Base-by-base conservation (phyloP, 495 filamentous ascomycete species). In the Annulohypoxylon stygium region DNA sequence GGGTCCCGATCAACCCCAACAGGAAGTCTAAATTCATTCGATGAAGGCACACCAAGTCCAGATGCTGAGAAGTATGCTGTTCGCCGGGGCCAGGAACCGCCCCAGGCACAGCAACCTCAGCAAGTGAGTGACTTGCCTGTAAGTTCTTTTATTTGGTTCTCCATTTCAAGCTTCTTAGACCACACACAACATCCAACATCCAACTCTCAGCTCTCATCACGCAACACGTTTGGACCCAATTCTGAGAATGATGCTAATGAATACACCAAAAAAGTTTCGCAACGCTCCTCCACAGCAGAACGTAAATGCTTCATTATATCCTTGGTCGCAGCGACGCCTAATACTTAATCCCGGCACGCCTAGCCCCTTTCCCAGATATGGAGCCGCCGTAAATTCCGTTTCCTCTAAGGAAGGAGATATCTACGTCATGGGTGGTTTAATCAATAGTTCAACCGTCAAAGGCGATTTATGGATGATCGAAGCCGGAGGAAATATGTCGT, bases 381-480 rank as follows among this genome's bases (percentile, higher is more conserved):
- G 97, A 77, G 94, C 97, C 48, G 97, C 97, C 8, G 94, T 97
- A 81, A 99, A 98, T 80, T 87, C 94, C 0, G 86, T 92, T 12
- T 90, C 95, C 16, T 97, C 95, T 7, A 98, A 98, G 80, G 97
- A 99, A 81, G 97, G 97, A 53, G 93, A 97, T 76, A 92, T 99
- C 54, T 99, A 98, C 76, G 87, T 99, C 75, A 98, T 99, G 95
- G 97, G 97, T 48, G 97, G 97, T 50, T 81, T 99, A 62, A 93
- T 98, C 74, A 93, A 97, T 77, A 94, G 94, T 48, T 92, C 93
- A 8, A 97, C 93, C 0, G 96, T 98, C 12, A 97, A 97, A 75
- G 97, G 97, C 30, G 97, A 99, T 81, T 80, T 99, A 48, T 99
- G 97, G 97, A 92, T 98, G 89, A 91, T 98, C 45, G 97, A 99